Conservation (phyloP, 805 yeast genomes). For the Kuraishia piskuri region DNA sequence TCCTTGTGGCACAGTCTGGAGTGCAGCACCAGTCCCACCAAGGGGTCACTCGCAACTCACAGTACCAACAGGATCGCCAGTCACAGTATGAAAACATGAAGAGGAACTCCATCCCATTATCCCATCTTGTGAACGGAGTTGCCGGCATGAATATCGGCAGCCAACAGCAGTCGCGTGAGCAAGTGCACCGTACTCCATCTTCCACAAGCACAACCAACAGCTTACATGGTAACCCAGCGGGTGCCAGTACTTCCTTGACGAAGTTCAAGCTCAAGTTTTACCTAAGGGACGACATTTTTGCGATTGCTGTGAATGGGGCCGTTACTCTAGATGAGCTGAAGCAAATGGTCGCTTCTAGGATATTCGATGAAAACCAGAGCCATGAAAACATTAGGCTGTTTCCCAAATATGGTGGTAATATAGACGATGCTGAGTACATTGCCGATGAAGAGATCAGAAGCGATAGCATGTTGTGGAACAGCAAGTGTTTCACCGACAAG, state of each 20-base stretch:
- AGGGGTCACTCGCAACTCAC: constrained; percentile 18
- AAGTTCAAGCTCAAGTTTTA: constrained; percentile 66
- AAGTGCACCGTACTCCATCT: constrained; percentile 11
- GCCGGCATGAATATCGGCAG: constrained; percentile 11
- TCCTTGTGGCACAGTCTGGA: constrained; percentile 10
- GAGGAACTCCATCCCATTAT: constrained; percentile 9
- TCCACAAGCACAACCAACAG: constrained; percentile 9
- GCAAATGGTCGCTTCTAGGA: constrained; percentile 17
- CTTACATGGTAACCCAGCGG: not conserved
- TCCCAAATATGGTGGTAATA: constrained; percentile 19
- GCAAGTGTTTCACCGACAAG: constrained; percentile 19
- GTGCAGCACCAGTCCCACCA: constrained; percentile 22
- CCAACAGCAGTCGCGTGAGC: not conserved
- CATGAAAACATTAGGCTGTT: constrained; percentile 13
- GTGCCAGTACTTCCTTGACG: constrained; percentile 13
- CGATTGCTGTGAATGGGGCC: constrained; percentile 30
- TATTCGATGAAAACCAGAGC: constrained; percentile 20
- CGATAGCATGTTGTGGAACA: constrained; percentile 18
- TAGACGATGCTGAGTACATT: constrained; percentile 13
- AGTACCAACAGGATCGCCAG: constrained; percentile 41
- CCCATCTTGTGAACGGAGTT: constrained; percentile 10
- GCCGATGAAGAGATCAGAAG: constrained; percentile 11
- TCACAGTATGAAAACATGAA: constrained; percentile 37
- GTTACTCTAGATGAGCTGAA: constrained; percentile 17
- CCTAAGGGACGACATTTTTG: constrained; percentile 76